Evolutionary conservation across 2,329 filamentous ascomycete genomes (phyloP).

Genomic region (Ceratocystis alfenasii): DNA sequence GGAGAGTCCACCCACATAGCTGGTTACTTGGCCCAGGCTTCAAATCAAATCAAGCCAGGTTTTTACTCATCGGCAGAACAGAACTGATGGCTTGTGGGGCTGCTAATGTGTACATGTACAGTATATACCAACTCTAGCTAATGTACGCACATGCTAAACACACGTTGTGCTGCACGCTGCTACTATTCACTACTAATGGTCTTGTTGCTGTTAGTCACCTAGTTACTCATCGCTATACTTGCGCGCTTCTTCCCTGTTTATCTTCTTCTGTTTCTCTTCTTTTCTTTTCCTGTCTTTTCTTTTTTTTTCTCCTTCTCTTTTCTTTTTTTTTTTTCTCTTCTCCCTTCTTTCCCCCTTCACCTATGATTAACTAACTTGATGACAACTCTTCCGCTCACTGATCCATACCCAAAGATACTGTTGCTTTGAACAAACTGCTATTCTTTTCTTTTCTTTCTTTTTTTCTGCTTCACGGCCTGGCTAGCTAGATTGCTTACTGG

Average conservation of each 20-base stretch:
- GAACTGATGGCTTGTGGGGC: background rate
- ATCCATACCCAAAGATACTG: background rate
- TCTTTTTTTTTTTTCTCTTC: background rate
- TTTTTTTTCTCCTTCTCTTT: background rate
- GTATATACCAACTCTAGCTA: too few relatives aligned
- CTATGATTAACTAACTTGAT: slow-evolving; percentile 6
- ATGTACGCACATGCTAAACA: too few relatives aligned
- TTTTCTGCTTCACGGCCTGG: background rate
- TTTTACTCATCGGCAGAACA: background rate
- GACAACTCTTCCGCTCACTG: background rate
- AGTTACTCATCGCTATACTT: too few relatives aligned
- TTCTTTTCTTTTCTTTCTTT: background rate
- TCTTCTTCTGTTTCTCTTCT: slow-evolving; percentile 6
- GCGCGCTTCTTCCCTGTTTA: slow-evolving; percentile 1
- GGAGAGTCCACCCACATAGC: too few relatives aligned
- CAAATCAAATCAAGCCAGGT: too few relatives aligned
- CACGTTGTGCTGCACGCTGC: too few relatives aligned
- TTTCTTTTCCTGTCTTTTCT: background rate
- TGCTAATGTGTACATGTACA: background rate
- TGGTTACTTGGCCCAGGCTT: too few relatives aligned
- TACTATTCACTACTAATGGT: too few relatives aligned
- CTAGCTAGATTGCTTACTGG: background rate
- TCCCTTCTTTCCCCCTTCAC: background rate
- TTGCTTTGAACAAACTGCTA: background rate
- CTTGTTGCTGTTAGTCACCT: background rate